A percentile compares a stretch with the other conserved stretches of the same genome.
These are phyloP conservation scores for Sporisorium iseilematis-ciliati DNA, from an alignment of 1,284 basidiomycete species.

Conservation along the genomic window DNA sequence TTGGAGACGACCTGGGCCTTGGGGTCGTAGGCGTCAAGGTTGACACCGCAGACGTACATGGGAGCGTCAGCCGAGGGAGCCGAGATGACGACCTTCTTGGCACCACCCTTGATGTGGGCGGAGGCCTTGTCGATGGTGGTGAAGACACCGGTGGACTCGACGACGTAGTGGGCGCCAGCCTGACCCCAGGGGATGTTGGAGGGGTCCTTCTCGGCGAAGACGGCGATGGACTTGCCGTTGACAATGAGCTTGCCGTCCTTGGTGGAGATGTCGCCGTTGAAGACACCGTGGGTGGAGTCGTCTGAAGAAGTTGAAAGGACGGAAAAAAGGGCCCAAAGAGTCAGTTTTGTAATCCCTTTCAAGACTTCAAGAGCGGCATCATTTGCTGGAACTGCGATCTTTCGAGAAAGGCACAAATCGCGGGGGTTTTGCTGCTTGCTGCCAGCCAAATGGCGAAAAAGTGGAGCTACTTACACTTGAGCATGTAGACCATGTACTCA, in stretches of 20 bases:
- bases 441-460: neutral
- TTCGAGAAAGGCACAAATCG: neutral
- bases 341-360: neutral
- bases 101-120: slow-evolving; percentile 96
- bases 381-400: neutral
- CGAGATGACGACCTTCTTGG: slow-evolving; percentile 99
- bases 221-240: slow-evolving; percentile 82
- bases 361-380: neutral
- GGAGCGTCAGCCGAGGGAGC: slow-evolving; percentile 98
- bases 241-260: slow-evolving; percentile 92
- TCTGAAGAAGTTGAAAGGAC: slow-evolving; percentile 58
- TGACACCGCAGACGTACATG: slow-evolving; percentile 88
- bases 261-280: slow-evolving; percentile 84
- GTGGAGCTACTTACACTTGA: slow-evolving; percentile 76
- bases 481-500: slow-evolving; percentile 82
- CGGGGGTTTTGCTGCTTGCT: neutral
- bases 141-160: slow-evolving; percentile 99
- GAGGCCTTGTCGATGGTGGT: slow-evolving; percentile 90
- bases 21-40: slow-evolving; percentile 92
- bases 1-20: slow-evolving; percentile 94
- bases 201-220: slow-evolving; percentile 88
- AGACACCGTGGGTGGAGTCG: slow-evolving; percentile 96
- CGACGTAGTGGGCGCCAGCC: slow-evolving; percentile 89
- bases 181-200: slow-evolving; percentile 85
- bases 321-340: neutral